Evolutionary conservation across 164 flowering plant genomes (phyloP), one percentile per base, ranked within the genome.

Genomic region (Magnolia officinalis): DNA sequence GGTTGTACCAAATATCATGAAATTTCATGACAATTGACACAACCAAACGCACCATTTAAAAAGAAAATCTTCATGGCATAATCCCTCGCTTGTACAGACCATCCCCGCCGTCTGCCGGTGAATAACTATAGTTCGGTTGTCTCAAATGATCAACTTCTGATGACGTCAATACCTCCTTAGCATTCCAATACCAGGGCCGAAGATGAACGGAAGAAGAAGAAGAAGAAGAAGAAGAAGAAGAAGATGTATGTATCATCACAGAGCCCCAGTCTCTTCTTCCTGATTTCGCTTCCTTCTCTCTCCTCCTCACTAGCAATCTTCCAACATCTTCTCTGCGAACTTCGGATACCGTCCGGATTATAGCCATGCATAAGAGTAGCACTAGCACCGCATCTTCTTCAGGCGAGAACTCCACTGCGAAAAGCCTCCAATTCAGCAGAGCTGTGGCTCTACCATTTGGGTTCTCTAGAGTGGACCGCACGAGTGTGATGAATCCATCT

Each of bases 181-280:
- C 88, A 78, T 94, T 84, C 94, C 89, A 90, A 80, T 92, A 83
- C 99, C 99, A 96, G 11, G 99, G 98, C 50, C 82, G 88, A 77
- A 96, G 82, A 63, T 89, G 81, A 52, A 89, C 81, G 2, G 89
- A 88, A 68, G 78, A 72, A 49, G 79, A 58, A 8, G 75, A 72
- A 49, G 79, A 63, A 11, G 61, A 55, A 37, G 45, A 37, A 10
- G 83, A 21, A 18, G 84, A 69, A 29, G 59, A 69, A 1, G 74
- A 79, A 23, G 16, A 21, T 8, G 92, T 89, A 76, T 90, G 89
- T n/a, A 90, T 82, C 0, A 86, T 67, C 2, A 92, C 94, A 6
- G 98, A 96, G 0, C 99, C 97, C 99, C 97, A 96, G 65, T 96
- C 97, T 80, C 94, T 83, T 1, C 73, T 81, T 8, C 99, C 99